Base-by-base conservation (phyloP, 1,284 basidiomycete genomes). In the Sanghuangporus baumii region DNA sequence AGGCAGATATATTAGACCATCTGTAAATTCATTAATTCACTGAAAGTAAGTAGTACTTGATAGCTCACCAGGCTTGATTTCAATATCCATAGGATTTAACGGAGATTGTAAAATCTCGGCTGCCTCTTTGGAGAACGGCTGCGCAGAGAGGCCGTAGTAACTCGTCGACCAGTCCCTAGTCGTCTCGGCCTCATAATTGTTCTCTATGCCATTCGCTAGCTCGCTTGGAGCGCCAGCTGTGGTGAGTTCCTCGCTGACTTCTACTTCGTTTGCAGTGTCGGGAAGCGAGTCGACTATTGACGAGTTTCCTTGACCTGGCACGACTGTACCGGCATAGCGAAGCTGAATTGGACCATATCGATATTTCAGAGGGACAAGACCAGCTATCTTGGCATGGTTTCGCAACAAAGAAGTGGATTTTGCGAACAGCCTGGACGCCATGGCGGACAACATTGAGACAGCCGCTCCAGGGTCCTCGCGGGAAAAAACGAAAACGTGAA, bases 1-100 rank as follows among this genome's bases (percentile, higher is more conserved):
- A 26, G 96, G 96, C 9, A 99, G 86, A 76, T 98, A 99, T 36
- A 98, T 79, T 38, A 99, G 80, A 2, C 96, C 96, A 69, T 98
- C 96, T 94, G 69, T 38, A 9, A 54, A 54, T 34, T 34, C 16
- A 34, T 41, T 41, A 43, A 23, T 26, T 18, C 59, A 23, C 52
- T 11, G 38, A n/a, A 36, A 1, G 12, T 34, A 37, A 36, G 20
- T 58, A n/a, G 46, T 60, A 54, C 57, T 9, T 18, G 12, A 37
- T 20, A 11, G 74, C 84, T 60, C 58, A 90, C 93, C 94, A 64
- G 96, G 96, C 73, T 98, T 98, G 59, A 97, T 89, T 76, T 98
- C 96, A 26, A 98, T 83, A 72, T 98, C 94, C 55, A 80, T 66
- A 8, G 88, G 81, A 57, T 92, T 84, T 23, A 98, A 70, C 3